Conservation (phyloP, 108 stramenopile species). For the Cyclotella distinguenda region DNA sequence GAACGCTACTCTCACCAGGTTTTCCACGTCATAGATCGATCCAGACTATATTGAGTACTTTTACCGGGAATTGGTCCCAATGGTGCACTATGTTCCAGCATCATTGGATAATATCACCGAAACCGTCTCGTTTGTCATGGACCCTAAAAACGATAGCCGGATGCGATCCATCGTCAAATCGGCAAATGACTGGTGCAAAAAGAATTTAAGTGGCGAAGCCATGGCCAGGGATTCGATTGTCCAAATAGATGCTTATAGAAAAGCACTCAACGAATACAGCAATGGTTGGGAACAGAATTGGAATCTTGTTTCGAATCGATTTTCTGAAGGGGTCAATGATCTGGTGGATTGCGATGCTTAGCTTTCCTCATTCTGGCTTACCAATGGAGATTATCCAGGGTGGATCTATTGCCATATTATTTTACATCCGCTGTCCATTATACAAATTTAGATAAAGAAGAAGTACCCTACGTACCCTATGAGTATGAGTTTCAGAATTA, state of each 20-base stretch:
- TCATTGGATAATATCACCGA: slow-evolving; percentile 23
- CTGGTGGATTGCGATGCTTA: no score
- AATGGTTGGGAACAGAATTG: background rate
- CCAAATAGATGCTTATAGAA: background rate
- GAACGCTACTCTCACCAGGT: background rate
- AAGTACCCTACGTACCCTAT: no score
- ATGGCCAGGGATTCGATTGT: background rate
- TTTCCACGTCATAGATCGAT: slow-evolving; percentile 27
- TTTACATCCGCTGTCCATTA: no score
- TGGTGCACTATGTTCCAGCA: slow-evolving; percentile 39
- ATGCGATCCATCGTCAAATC: slow-evolving; percentile 12
- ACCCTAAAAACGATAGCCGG: slow-evolving; percentile 11
- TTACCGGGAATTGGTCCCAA: slow-evolving; percentile 24
- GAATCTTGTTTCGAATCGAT: background rate
- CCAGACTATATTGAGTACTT: slow-evolving; percentile 41
- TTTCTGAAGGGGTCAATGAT: background rate
- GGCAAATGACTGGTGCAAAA: slow-evolving; percentile 35
- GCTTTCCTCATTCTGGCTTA: no score
- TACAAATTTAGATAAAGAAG: no score
- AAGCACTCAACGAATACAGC: background rate
- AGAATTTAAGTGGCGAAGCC: background rate
- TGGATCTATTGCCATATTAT: no score
- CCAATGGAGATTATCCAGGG: no score
- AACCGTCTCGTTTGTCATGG: slow-evolving; percentile 8
- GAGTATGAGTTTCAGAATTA: no score